phyloP scores from a whole-genome alignment of 768 basidiomycete genomes.

The Chalciporus pseudorubinellus region DNA sequence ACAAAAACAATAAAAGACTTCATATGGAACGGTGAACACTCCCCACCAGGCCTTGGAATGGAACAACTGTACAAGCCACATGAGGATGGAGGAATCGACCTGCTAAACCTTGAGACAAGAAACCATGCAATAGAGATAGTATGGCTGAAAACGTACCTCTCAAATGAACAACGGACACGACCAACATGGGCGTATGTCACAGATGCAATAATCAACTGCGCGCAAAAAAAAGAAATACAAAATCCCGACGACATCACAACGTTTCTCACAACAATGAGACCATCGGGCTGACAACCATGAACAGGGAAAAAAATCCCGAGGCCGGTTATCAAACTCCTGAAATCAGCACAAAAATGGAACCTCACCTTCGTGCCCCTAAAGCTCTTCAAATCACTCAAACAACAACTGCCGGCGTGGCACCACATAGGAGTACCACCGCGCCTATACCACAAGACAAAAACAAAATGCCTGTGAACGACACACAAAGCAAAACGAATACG shows the following conservation, averaged over 20 bases:
- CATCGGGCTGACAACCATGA: neutral
- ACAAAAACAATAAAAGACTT: neutral
- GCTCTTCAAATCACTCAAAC: neutral
- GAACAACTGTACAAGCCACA: neutral
- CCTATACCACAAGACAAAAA: neutral
- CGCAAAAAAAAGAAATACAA: neutral
- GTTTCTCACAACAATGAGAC: neutral
- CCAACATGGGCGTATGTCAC: too few relatives aligned
- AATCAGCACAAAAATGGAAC: neutral
- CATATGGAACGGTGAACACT: neutral
- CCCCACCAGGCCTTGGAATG: neutral
- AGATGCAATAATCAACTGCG: neutral
- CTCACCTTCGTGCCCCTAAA: neutral
- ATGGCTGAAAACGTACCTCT: neutral
- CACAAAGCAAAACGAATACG: too few relatives aligned
- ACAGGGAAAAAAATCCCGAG: neutral
- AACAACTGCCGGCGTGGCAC: neutral
- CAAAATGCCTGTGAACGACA: neutral
- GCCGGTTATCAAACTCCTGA: rapidly evolving
- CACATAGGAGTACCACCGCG: neutral
- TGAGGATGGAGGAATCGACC: neutral
- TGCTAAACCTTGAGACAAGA: neutral
- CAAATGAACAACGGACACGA: too few relatives aligned
- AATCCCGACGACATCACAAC: neutral
- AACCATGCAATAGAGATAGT: neutral